Percentiles rank a stretch among this genome's conserved stretches.
Conservation (phyloP, 2,329 filamentous ascomycete genomes). For the Trichophaea hybrida region DNA sequence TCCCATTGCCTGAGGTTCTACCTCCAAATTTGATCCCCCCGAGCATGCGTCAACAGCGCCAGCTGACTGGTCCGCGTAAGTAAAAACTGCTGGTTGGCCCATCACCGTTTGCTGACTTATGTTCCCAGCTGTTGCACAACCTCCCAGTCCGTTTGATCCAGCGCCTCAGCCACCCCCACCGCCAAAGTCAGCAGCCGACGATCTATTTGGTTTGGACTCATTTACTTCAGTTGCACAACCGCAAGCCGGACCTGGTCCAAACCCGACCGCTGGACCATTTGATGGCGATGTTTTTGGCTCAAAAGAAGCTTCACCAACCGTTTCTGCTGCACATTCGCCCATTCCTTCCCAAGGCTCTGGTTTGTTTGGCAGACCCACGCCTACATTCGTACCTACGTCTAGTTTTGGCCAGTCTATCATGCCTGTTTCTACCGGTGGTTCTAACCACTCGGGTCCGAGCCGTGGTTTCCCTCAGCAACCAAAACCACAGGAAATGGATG, state of each 20-base stretch:
- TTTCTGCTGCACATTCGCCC: slow-evolving; percentile 5
- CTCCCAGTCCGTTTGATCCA: slow-evolving; percentile 40
- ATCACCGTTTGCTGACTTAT: slow-evolving; percentile 5
- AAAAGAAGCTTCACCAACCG: slow-evolving; percentile 37
- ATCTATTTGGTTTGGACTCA: slow-evolving; percentile 83
- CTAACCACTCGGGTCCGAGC: slow-evolving; percentile 33
- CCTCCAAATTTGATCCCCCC: slow-evolving; percentile 75
- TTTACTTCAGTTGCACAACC: slow-evolving; percentile 38
- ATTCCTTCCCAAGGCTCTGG: slow-evolving; percentile 10
- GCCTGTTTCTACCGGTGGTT: slow-evolving; percentile 55
- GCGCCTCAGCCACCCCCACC: slow-evolving; percentile 34
- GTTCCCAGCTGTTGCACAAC: slow-evolving; percentile 28
- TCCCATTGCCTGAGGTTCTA: slow-evolving; percentile 56
- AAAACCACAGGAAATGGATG: slow-evolving; percentile 49
- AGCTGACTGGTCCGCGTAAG: slow-evolving; percentile 32
- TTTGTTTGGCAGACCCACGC: slow-evolving; percentile 12
- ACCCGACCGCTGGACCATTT: slow-evolving; percentile 52
- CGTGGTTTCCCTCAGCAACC: slow-evolving; percentile 30
- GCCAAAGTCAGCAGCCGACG: slow-evolving; percentile 74
- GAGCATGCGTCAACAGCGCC: slow-evolving; percentile 48
- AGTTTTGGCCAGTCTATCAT: slow-evolving; percentile 73
- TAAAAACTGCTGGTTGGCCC: neutral
- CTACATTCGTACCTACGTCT: slow-evolving; percentile 76
- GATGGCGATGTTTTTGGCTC: slow-evolving; percentile 42
- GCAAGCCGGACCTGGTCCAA: slow-evolving; percentile 37